These are phyloP conservation scores for Botryotinia narcissicola DNA, from an alignment of 2,329 filamentous ascomycete genomes.

Conservation along the genomic window DNA sequence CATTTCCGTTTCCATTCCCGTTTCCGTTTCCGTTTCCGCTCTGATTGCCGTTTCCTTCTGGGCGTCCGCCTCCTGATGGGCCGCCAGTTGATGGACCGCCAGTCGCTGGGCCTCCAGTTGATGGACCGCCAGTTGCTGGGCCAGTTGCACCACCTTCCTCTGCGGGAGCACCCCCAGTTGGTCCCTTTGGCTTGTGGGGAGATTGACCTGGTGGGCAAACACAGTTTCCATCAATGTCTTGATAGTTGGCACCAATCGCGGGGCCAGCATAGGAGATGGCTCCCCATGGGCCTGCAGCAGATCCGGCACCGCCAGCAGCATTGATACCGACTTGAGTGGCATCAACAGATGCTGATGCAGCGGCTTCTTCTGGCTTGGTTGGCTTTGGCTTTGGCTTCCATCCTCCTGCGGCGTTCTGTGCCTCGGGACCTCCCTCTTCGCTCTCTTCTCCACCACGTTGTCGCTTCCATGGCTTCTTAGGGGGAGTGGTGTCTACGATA, in stretches of 20 bases:
- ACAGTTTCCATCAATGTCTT: slow-evolving; percentile 8
- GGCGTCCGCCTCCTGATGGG: not conserved
- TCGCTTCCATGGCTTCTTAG: not conserved
- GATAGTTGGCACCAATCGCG: not conserved
- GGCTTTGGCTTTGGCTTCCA: not conserved
- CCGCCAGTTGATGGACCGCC: not conserved
- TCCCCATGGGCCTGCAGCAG: not conserved
- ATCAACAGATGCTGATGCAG: not conserved
- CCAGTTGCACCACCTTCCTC: not conserved
- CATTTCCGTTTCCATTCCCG: not conserved
- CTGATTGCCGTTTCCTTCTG: not conserved
- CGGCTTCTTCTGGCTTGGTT: not conserved
- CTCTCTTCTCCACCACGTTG: not conserved
- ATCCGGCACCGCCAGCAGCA: not conserved
- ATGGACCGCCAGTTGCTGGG: not conserved
- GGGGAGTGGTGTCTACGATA: not conserved
- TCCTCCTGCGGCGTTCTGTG: not conserved
- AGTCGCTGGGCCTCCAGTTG: not conserved
- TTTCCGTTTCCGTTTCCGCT: not conserved
- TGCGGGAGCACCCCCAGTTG: not conserved
- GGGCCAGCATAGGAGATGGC: not conserved
- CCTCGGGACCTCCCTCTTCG: not conserved
- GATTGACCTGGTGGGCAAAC: not conserved
- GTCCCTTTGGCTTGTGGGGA: not conserved
- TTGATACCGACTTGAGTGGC: not conserved